Evolutionary conservation across 768 basidiomycete genomes (phyloP), one percentile per base, ranked within the genome.

Genomic region (Boletus vinaceobasis): DNA sequence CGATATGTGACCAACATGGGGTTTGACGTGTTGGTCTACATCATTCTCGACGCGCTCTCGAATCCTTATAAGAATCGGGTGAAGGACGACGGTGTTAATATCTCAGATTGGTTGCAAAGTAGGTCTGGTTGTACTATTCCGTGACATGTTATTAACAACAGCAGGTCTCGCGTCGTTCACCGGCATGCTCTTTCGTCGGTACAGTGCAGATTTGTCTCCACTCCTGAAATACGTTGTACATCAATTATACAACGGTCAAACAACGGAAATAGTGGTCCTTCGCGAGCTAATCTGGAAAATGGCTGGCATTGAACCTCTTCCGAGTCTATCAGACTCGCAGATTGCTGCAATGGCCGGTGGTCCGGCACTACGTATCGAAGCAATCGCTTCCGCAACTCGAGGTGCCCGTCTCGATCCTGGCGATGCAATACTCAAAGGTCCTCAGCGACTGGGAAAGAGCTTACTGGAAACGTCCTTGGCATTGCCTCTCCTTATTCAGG

Each of bases 211-310:
- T 67, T 75, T 94, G 48, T 85, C 86, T 0, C 88, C 91, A 1
- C 77, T 98, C 48, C 72, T 99, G 52, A 89, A 85, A 69, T 98
- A 96, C 64, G 83, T 98, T 59, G 88, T 91, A 39, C 92, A 98
- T 66, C 93, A 95, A 66, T 77, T 98, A 31, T 83, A 88, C 66
- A 83, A 84, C 43, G 86, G 85, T 35, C 86, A 93, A 65, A 83
- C 90, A 1, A 87, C 89, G 11, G 94, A 98, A 64, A 86, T 98
- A 42, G 81, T 94, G 21, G 90, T 98, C 23, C 77, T 99, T n/a
- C 84, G 88, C 32, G 93, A 96, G 65, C 74, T 99, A 48, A 92
- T 98, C 48, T 88, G 86, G 81, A 91, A 93, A 68, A 96, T 98
- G 93, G 88, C 93, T 6, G 93, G 90, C 4, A 91, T 97, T 55